Percentiles rank a stretch among this genome's conserved stretches.
Conservation (phyloP, 2,329 filamentous ascomycete species). For the Ustulina deusta region DNA sequence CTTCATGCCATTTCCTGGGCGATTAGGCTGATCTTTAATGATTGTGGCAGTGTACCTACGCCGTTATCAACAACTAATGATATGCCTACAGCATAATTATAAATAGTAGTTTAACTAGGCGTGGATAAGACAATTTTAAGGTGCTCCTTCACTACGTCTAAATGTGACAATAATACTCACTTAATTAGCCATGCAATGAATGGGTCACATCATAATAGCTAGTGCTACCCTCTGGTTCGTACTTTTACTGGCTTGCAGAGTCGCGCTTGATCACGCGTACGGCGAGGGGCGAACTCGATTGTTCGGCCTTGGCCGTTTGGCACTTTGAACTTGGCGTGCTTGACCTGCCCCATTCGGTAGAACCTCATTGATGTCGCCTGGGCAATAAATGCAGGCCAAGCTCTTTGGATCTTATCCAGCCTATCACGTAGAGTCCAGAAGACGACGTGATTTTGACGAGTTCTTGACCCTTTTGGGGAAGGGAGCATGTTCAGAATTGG, state of each 20-base stretch:
- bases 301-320: conserved; percentile 27
- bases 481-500: background rate
- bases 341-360: conserved; percentile 26
- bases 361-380: background rate
- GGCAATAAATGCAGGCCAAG: conserved; percentile 27
- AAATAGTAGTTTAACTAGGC: too few species aligned
- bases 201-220: too few species aligned
- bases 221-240: too few species aligned
- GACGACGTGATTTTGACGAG: background rate
- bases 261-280: conserved; percentile 28
- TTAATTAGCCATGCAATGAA: background rate
- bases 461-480: background rate
- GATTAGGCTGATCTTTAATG: too few species aligned
- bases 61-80: too few species aligned
- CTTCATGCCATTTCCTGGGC: too few species aligned
- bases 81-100: too few species aligned
- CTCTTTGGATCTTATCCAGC: background rate
- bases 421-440: conserved; percentile 6
- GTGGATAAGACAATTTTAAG: too few species aligned
- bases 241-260: conserved; percentile 7
- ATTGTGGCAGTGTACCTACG: too few species aligned
- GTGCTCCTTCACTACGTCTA: too few species aligned
- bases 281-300: conserved; percentile 5
- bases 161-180: too few species aligned
- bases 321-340: conserved; percentile 27